Percentiles rank a stretch among this genome's conserved stretches.
phyloP scores from a whole-genome alignment of 2,329 filamentous ascomycete genomes.

The Aspergillus sp. region DNA sequence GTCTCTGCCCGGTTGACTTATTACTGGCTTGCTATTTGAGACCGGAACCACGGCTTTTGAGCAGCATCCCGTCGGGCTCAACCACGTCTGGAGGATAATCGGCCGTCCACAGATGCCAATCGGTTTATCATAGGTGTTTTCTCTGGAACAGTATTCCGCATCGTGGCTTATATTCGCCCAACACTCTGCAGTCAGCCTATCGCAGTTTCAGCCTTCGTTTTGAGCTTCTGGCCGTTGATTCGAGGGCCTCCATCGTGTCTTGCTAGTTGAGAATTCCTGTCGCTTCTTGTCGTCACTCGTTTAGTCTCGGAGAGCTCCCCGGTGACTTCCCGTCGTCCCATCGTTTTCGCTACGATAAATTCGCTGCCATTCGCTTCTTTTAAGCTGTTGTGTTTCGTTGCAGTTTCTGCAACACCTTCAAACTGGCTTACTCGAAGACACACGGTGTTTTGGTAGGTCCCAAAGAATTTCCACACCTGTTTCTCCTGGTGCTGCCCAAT shows the following conservation, averaged over 20 bases:
- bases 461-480: conserved; percentile 23
- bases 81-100: conserved; percentile 7
- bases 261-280: conserved; percentile 33
- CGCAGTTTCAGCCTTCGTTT: conserved; percentile 26
- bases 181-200: conserved; percentile 33
- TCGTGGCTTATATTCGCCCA: conserved; percentile 23
- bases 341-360: conserved; percentile 41
- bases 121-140: conserved; percentile 19
- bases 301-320: conserved; percentile 42
- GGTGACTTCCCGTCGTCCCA: conserved; percentile 35
- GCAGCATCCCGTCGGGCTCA: conserved; percentile 10
- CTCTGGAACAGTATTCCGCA: conserved; percentile 20
- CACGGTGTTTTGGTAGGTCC: conserved; percentile 43
- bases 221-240: conserved; percentile 35
- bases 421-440: conserved; percentile 50
- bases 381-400: conserved; percentile 41
- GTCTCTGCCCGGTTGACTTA: conserved; percentile 14
- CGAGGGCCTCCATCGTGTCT: conserved; percentile 30
- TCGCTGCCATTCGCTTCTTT: conserved; percentile 49
- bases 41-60: conserved; percentile 16
- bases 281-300: conserved; percentile 42
- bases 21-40: conserved; percentile 15
- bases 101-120: conserved; percentile 19
- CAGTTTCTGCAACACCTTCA: conserved; percentile 49
- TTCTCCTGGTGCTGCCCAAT: conserved; percentile 26